phyloP scores from a whole-genome alignment of 768 basidiomycete genomes.

The Lactarius hatsudake region DNA sequence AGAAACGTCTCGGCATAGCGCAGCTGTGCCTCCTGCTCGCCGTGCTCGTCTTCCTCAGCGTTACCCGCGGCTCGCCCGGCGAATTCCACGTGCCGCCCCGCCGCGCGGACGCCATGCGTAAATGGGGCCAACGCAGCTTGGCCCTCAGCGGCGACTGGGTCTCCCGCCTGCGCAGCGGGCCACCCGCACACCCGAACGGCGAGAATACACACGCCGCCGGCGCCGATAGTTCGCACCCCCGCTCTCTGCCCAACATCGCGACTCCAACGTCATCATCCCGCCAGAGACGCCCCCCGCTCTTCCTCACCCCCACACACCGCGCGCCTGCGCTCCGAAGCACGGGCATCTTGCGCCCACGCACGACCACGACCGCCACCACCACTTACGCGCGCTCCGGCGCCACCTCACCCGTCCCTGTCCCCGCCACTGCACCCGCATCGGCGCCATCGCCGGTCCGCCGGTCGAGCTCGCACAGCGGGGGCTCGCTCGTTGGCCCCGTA shows the following conservation, averaged over 20 bases:
- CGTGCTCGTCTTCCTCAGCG: conserved; percentile 80
- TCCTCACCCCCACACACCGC: conserved; percentile 10
- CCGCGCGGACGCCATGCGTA: conserved; percentile 39
- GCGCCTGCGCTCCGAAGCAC: conserved; percentile 10
- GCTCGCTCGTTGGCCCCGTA: conserved; percentile 34
- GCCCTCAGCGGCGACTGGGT: conserved; percentile 57
- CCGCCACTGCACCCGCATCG: conserved; percentile 22
- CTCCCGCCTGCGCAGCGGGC: conserved; percentile 37
- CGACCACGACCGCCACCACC: not conserved
- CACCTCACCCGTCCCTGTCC: not conserved
- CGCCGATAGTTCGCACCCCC: not conserved
- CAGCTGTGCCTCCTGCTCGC: conserved; percentile 82
- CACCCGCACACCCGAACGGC: conserved; percentile 2
- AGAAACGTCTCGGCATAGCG: conserved; percentile 85
- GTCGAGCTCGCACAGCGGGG: conserved; percentile 44
- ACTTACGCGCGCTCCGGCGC: not conserved
- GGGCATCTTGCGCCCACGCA: not conserved
- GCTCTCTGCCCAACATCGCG: not conserved
- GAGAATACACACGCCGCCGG: not conserved
- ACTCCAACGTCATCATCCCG: conserved; percentile 10
- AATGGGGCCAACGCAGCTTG: conserved; percentile 56
- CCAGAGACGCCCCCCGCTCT: conserved; percentile 1
- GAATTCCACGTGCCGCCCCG: conserved; percentile 29
- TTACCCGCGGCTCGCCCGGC: conserved; percentile 70
- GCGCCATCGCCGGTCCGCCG: conserved; percentile 39